Evolutionary conservation across 2,329 filamentous ascomycete genomes (phyloP).

Genomic region (Colletotrichum sp.): DNA sequence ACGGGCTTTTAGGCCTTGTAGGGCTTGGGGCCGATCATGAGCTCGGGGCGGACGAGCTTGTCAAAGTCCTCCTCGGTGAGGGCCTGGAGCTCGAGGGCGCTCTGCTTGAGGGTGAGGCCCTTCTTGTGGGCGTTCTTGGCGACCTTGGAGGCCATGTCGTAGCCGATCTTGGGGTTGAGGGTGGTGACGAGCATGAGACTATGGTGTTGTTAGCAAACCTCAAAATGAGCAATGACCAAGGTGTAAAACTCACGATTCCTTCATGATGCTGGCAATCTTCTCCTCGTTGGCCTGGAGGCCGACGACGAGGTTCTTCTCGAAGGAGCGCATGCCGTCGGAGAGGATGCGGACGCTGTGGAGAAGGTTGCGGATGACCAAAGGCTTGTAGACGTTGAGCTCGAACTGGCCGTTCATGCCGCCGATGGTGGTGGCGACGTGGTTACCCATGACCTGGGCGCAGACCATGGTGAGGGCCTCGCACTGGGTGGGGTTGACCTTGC

Average conservation of each 20-base stretch:
- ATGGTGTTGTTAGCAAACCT: constrained; percentile 24
- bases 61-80: constrained; percentile 91
- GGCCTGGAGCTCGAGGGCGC: constrained; percentile 90
- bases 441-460: constrained; percentile 97
- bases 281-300: constrained; percentile 93
- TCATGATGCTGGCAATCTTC: constrained; percentile 87
- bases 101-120: constrained; percentile 90
- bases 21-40: constrained; percentile 86
- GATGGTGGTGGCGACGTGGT: constrained; percentile 91
- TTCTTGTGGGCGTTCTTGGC: constrained; percentile 99
- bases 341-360: constrained; percentile 90
- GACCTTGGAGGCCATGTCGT: constrained; percentile 96
- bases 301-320: constrained; percentile 89
- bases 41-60: constrained; percentile 84
- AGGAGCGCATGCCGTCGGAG: constrained; percentile 90
- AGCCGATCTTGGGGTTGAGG: constrained; percentile 95
- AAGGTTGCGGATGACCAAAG: constrained; percentile 92
- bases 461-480: constrained; percentile 98
- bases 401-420: constrained; percentile 98
- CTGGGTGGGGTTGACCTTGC: constrained; percentile 99
- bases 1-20: constrained; percentile 51
- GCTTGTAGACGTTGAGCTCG: constrained; percentile 99
- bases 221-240: neutral
- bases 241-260: constrained; percentile 77
- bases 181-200: constrained; percentile 98